These are phyloP conservation scores for Dioszegia hungarica DNA, from an alignment of 768 basidiomycete species.

Conservation along the genomic window DNA sequence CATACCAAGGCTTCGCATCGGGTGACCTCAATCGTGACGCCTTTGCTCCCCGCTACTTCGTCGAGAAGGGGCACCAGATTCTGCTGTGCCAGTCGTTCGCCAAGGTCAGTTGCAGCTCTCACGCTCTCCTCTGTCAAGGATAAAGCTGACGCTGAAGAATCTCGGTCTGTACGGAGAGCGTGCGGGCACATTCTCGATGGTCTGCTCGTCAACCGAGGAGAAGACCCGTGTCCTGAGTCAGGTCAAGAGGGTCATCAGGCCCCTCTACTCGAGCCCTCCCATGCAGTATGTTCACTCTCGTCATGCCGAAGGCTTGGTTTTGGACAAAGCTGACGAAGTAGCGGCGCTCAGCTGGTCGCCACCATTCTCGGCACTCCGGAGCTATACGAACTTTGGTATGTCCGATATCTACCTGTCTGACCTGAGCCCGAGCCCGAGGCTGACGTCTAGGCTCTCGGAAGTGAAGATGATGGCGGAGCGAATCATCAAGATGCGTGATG, in stretches of 20 bases:
- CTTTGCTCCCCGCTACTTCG: slow-evolving; percentile 90
- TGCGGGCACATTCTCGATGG: slow-evolving; percentile 87
- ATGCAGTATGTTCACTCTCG: slow-evolving; percentile 30
- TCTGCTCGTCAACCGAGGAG: slow-evolving; percentile 59
- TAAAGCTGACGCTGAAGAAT: slow-evolving; percentile 54
- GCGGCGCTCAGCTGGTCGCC: slow-evolving; percentile 48
- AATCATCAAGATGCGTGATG: slow-evolving; percentile 84
- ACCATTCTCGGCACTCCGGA: slow-evolving; percentile 44
- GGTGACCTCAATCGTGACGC: slow-evolving; percentile 85
- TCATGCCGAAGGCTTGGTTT: neutral
- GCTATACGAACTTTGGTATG: slow-evolving; percentile 45
- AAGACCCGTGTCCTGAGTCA: slow-evolving; percentile 83
- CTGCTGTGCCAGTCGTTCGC: slow-evolving; percentile 95
- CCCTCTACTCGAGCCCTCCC: slow-evolving; percentile 99
- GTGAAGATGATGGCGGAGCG: slow-evolving; percentile 87
- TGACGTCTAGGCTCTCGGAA: slow-evolving; percentile 55
- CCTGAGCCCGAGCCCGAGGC: too few species aligned
- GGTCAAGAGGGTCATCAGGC: slow-evolving; percentile 87
- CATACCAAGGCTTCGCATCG: slow-evolving; percentile 98
- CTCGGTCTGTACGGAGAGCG: slow-evolving; percentile 98
- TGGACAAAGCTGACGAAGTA: slow-evolving; percentile 9
- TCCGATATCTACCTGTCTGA: neutral
- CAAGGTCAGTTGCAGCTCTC: too few species aligned
- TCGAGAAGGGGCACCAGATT: slow-evolving; percentile 82
- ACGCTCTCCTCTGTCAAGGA: neutral